Conservation (phyloP, 768 basidiomycete genomes). For the Tulasnella sp. region DNA sequence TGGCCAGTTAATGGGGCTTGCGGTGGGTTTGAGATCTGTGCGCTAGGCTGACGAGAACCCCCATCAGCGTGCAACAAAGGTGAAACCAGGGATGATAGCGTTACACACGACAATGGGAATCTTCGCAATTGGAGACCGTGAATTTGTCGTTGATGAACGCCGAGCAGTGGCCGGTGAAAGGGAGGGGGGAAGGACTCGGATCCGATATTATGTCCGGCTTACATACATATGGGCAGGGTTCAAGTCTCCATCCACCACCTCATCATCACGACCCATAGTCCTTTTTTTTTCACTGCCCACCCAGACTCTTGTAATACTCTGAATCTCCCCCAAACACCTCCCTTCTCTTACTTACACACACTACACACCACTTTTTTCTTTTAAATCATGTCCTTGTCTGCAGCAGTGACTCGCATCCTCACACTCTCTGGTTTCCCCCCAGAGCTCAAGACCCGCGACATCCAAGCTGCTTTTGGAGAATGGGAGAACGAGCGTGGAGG, state of each 20-base stretch:
- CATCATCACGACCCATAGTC: not conserved
- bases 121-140: no score
- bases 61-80: not conserved
- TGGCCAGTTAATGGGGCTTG: not conserved
- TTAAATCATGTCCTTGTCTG: constrained; percentile 48
- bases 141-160: no score
- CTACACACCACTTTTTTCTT: not conserved
- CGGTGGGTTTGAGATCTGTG: not conserved
- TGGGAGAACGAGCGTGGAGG: constrained; percentile 83
- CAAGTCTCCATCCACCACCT: not conserved
- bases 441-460: constrained; percentile 95
- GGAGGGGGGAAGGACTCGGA: not conserved
- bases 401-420: constrained; percentile 93
- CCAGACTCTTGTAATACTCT: not conserved
- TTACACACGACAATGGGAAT: not conserved
- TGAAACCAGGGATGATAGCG: no score
- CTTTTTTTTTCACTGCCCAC: not conserved
- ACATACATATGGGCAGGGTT: not conserved
- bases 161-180: no score
- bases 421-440: constrained; percentile 86
- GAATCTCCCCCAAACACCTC: not conserved
- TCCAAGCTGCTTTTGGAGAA: constrained; percentile 81
- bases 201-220: not conserved
- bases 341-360: not conserved
- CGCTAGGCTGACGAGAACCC: not conserved